Percentiles rank a stretch among this genome's conserved stretches.
Evolutionary conservation across 768 basidiomycete species (phyloP).

Genomic region (Tephrocybe rancida): DNA sequence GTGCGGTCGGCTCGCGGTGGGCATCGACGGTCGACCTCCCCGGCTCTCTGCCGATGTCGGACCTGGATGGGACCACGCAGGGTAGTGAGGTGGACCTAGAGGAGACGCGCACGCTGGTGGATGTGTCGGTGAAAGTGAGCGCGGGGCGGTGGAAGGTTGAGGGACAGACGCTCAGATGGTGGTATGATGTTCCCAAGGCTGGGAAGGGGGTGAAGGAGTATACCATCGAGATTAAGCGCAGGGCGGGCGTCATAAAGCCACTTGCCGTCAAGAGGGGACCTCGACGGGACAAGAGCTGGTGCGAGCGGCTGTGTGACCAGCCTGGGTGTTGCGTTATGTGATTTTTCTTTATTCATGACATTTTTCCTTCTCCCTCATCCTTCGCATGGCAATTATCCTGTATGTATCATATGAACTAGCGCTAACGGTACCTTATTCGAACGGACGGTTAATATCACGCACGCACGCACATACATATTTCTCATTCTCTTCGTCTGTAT

Average conservation of each 20-base stretch:
- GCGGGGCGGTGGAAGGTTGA: conserved; percentile 43
- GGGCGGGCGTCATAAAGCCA: conserved; percentile 29
- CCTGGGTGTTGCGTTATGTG: conserved; percentile 24
- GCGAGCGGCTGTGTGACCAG: conserved; percentile 23
- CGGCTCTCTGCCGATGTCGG: neutral
- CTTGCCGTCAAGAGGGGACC: neutral
- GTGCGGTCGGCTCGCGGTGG: conserved; percentile 17
- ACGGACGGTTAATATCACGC: neutral
- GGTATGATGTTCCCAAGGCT: conserved; percentile 47
- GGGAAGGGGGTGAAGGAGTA: conserved; percentile 35
- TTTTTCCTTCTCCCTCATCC: conserved; percentile 1
- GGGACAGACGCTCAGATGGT: conserved; percentile 56
- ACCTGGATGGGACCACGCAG: neutral
- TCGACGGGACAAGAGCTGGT: conserved; percentile 11
- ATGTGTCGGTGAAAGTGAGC: conserved; percentile 47
- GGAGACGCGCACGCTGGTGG: conserved; percentile 31
- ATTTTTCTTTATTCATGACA: conserved; percentile 3
- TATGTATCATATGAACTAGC: conserved; percentile 1
- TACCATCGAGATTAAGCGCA: conserved; percentile 36
- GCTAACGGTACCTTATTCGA: neutral
- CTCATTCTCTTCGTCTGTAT: neutral
- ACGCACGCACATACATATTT: neutral
- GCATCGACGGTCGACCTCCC: conserved; percentile 16
- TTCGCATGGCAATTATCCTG: neutral
- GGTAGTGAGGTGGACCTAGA: neutral